A percentile compares a stretch with the other conserved stretches of the same genome.
Conservation (phyloP, 768 basidiomycete genomes). For the Boletus pseudo-olivaceus region DNA sequence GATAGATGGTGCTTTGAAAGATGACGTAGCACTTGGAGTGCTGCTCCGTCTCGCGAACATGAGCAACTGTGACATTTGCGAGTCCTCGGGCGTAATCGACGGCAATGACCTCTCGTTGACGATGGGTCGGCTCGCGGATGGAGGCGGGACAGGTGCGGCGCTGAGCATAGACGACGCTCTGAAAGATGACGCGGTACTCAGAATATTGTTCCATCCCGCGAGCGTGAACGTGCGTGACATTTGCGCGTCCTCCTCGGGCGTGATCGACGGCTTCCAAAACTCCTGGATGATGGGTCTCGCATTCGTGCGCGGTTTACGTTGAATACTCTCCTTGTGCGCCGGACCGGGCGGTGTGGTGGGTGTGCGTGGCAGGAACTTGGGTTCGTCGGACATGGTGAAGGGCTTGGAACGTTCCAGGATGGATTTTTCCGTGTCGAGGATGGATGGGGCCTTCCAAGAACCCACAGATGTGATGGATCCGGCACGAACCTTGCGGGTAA, state of each 20-base stretch:
- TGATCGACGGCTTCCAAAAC: constrained; percentile 48
- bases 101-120: constrained; percentile 20
- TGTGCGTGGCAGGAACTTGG: constrained; percentile 25
- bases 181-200: constrained; percentile 47
- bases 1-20: constrained; percentile 40
- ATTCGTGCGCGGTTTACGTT: constrained; percentile 34
- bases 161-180: constrained; percentile 40
- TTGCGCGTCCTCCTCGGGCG: constrained; percentile 43
- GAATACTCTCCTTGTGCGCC: constrained; percentile 26
- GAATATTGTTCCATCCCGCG: constrained; percentile 45
- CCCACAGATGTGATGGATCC: constrained; percentile 28
- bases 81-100: constrained; percentile 41
- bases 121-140: too few relatives aligned
- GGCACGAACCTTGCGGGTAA: constrained; percentile 22
- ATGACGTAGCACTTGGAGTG: constrained; percentile 46
- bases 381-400: constrained; percentile 26
- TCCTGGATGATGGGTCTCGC: constrained; percentile 38
- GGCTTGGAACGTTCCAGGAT: constrained; percentile 23
- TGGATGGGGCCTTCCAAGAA: constrained; percentile 28
- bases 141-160: constrained; percentile 26
- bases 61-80: constrained; percentile 38
- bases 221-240: constrained; percentile 38
- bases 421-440: constrained; percentile 24
- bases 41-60: constrained; percentile 46
- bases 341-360: constrained; percentile 22